Percentiles rank a stretch among this genome's conserved stretches.
Evolutionary conservation across 75 land plant species (phyloP).

Genomic region (Pinus tabuliformis): DNA sequence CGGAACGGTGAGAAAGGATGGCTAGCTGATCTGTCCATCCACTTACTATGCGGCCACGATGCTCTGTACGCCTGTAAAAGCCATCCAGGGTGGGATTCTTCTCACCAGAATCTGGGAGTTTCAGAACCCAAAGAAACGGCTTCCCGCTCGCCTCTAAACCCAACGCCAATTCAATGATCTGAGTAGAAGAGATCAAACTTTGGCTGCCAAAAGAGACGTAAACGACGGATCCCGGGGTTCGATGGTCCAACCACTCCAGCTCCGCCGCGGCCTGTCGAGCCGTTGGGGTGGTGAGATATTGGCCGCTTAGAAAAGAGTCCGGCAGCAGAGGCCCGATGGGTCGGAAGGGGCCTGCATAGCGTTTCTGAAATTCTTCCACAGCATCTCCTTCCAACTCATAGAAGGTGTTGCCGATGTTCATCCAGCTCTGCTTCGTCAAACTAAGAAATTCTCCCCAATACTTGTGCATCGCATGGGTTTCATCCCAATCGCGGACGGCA

Average conservation of each 20-base stretch:
- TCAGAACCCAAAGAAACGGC: conserved; percentile 23
- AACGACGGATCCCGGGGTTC: neutral
- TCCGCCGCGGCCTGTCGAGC: no score
- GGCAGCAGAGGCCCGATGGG: no score
- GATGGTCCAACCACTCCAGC: neutral
- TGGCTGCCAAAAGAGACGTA: conserved; percentile 25
- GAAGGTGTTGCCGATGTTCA: no score
- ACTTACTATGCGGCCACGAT: neutral
- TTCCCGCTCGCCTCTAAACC: conserved; percentile 20
- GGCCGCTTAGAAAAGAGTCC: no score
- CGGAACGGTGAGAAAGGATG: conserved; percentile 19
- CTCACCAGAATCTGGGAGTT: neutral
- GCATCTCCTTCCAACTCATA: no score
- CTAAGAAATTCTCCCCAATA: no score
- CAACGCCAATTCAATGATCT: conserved; percentile 13
- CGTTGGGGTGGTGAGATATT: no score
- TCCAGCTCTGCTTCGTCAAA: no score
- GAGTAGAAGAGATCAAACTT: conserved; percentile 3
- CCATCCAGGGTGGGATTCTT: neutral
- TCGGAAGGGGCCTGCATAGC: no score
- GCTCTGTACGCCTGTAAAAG: neutral
- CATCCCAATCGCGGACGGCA: no score
- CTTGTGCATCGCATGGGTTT: no score
- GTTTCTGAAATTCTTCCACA: no score
- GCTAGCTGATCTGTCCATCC: conserved; percentile 10